Evolutionary conservation across 176 grass and related monocot species (phyloP), one percentile per base, ranked within the genome.

Genomic region (Dactylis glomerata): DNA sequence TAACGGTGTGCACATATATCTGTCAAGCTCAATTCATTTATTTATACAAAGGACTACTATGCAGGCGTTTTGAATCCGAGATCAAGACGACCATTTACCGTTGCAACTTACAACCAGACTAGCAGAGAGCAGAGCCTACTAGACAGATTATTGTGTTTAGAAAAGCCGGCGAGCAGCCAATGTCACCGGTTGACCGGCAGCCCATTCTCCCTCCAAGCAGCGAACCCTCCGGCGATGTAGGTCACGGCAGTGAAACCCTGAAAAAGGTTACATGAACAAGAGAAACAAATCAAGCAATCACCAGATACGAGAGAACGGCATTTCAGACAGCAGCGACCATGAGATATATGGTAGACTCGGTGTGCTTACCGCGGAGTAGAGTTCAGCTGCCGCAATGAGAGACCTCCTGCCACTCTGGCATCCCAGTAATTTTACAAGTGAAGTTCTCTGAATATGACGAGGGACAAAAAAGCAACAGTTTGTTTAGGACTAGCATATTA

Each of bases 331-430:
- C 3, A 78, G 4, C 34, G 8, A 31, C 20, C 16, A 17, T 27
- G 15, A 55, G 52, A 83, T 23, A 9, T 41, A 73, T 73, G 61
- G 30, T 67, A n/a, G n/a, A n/a, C 41, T 34, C 61, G 44, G 22
- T 86, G 32, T 68, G 22, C 90, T 92, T 89, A 97, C 95, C 28
- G 92, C 75, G 42, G 88, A 91, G 41, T 67, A 69, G 44, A 97
- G 92, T 77, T 97, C 82, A 82, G 91, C 27, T 73, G 90, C 88
- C 47, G 90, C 95, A 90, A 91, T 88, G 49, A 97, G 88, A 32
- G 92, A 95, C 36, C 92, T 92, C 81, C 81, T 97, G 28, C 95
- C 92, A 82, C 86, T 95, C 45, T 93, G 88, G 87, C 95, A 95
- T 56, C 92, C 91, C 95, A 95, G 83, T 11, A 75, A 82, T 24